These are phyloP conservation scores for Rhodotorula sp. DNA, from an alignment of 1,284 basidiomycete species.

Conservation along the genomic window DNA sequence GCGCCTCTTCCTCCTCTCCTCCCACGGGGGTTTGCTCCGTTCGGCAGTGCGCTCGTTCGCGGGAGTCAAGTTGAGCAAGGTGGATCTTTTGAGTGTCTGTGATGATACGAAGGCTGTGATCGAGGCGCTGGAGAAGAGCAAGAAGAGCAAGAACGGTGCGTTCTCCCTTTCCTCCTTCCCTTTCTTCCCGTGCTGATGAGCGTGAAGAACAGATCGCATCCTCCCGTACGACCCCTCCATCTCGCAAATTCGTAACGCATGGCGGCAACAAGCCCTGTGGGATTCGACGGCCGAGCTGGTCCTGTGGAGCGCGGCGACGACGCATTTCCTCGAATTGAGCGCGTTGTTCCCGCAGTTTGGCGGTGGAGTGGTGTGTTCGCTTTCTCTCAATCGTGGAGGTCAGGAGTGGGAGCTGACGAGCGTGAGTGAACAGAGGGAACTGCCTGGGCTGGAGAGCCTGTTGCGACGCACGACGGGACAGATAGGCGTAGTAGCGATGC, in stretches of 20 bases:
- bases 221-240: constrained; percentile 35
- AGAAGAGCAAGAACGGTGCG: constrained; percentile 14
- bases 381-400: not conserved
- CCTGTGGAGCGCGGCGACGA: constrained; percentile 34
- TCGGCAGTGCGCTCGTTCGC: constrained; percentile 30
- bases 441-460: constrained; percentile 4
- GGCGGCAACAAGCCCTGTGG: constrained; percentile 23
- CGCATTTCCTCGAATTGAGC: constrained; percentile 34
- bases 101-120: constrained; percentile 36
- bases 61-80: constrained; percentile 16
- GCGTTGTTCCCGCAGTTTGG: constrained; percentile 24
- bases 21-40: constrained; percentile 27
- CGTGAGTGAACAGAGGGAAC: not conserved
- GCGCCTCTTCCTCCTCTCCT: constrained; percentile 22
- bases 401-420: not conserved
- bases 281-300: constrained; percentile 22
- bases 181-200: not conserved
- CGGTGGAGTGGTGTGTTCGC: constrained; percentile 18
- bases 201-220: constrained; percentile 24
- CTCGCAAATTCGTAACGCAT: constrained; percentile 30
- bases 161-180: not conserved
- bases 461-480: too few species aligned
- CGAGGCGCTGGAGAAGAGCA: constrained; percentile 19
- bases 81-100: constrained; percentile 28
- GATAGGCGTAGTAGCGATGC: too few species aligned